Conservation (phyloP, 78 protist genomes). For the Isochrysis galbana region DNA sequence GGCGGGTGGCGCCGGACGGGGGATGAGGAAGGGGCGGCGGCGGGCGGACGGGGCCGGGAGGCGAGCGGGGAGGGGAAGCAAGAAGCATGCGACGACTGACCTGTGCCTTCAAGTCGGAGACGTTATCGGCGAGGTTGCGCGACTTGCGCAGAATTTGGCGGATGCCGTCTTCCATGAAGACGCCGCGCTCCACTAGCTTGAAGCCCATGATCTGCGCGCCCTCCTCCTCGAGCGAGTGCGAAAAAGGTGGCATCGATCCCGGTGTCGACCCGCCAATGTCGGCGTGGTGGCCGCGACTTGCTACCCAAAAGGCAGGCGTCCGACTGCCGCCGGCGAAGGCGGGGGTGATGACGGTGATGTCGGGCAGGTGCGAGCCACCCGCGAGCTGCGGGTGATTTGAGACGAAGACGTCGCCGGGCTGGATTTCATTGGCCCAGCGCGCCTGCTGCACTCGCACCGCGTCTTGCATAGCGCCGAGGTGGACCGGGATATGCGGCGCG, state of each 20-base stretch:
- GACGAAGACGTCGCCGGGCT: constrained; percentile 85
- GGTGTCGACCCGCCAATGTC: constrained; percentile 96
- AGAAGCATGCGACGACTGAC: constrained; percentile 83
- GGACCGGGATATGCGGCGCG: constrained; percentile 97
- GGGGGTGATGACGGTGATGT: constrained; percentile 95
- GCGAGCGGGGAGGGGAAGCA: too few species aligned
- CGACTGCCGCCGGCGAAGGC: constrained; percentile 51
- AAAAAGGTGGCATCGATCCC: constrained; percentile 42
- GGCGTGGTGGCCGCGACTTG: constrained; percentile 95
- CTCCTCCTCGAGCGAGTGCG: constrained; percentile 75
- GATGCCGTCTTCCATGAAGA: background rate
- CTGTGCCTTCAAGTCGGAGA: constrained; percentile 87
- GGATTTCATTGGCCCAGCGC: background rate
- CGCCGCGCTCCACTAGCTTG: constrained; percentile 59
- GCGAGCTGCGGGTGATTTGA: constrained; percentile 86
- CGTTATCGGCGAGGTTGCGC: constrained; percentile 56
- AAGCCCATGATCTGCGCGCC: constrained; percentile 82
- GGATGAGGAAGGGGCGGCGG: too few species aligned
- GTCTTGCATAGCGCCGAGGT: constrained; percentile 83
- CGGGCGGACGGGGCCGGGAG: too few species aligned
- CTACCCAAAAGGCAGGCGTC: constrained; percentile 85
- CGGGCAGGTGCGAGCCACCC: constrained; percentile 96
- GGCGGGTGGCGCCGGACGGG: background rate
- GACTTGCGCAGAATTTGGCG: background rate
- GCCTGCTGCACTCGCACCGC: constrained; percentile 76